Evolutionary conservation across 257 asterid genomes (phyloP).

Genomic region (Agastache rugosa): DNA sequence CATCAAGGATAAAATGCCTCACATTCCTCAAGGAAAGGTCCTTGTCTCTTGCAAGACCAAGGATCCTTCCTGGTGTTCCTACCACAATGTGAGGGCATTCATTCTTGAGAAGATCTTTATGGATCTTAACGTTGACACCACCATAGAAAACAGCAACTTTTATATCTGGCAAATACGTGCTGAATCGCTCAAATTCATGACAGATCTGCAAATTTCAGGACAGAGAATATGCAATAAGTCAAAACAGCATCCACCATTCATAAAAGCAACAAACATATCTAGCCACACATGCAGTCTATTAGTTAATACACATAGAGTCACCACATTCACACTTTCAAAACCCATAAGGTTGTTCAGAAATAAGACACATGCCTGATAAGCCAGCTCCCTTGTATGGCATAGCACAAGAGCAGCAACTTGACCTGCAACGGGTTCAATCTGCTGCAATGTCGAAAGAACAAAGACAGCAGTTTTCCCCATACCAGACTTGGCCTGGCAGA

Average conservation of each 20-base stretch:
- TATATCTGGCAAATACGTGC: conserved; percentile 76
- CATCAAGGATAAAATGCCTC: conserved; percentile 90
- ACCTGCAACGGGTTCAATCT: conserved; percentile 84
- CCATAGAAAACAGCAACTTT: conserved; percentile 92
- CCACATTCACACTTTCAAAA: background rate
- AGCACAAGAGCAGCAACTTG: conserved; percentile 90
- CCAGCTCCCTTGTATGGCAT: conserved; percentile 92
- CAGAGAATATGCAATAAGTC: conserved; percentile 27
- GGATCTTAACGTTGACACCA: conserved; percentile 78
- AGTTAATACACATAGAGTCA: background rate
- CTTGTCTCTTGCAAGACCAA: conserved; percentile 80
- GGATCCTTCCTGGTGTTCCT: conserved; percentile 90
- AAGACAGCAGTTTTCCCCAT: conserved; percentile 97
- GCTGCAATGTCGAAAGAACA: conserved; percentile 89
- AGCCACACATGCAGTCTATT: background rate
- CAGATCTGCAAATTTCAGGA: conserved; percentile 65
- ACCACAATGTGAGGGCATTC: conserved; percentile 93
- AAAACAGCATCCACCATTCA: background rate
- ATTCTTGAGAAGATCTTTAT: conserved; percentile 86
- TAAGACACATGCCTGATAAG: conserved; percentile 71
- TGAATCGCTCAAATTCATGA: conserved; percentile 88
- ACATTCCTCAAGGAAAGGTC: conserved; percentile 80
- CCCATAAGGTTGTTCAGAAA: background rate
- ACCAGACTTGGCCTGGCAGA: conserved; percentile 95
- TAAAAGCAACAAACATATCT: background rate